phyloP scores from a whole-genome alignment of 257 asterid species.

The Solanum stenotomum region DNA sequence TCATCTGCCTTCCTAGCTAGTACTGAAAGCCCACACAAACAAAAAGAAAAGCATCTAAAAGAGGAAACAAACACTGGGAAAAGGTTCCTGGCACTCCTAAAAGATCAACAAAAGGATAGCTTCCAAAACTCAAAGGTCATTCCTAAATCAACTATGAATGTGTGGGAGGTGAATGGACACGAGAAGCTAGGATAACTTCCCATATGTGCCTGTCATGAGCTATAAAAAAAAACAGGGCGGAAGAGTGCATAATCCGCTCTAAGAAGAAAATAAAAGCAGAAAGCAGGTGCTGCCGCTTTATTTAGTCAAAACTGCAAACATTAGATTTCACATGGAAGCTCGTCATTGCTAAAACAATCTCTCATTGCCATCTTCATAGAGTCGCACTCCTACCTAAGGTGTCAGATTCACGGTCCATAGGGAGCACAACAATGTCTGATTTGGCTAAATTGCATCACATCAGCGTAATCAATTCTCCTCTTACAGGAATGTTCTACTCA shows the following conservation, averaged over 20 bases:
- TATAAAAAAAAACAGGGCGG: background rate
- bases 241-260: background rate
- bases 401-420: background rate
- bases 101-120: background rate
- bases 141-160: background rate
- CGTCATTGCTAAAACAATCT: background rate
- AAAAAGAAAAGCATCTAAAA: background rate
- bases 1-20: background rate
- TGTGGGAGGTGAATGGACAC: background rate
- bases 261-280: background rate
- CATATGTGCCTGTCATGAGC: background rate
- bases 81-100: background rate
- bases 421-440: conserved; percentile 45
- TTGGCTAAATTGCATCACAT: conserved; percentile 51
- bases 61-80: background rate
- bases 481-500: background rate
- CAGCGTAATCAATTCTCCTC: conserved; percentile 11
- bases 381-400: background rate
- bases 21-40: background rate
- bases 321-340: background rate
- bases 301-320: background rate
- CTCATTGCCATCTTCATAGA: background rate
- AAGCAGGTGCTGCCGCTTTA: background rate
- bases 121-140: background rate
- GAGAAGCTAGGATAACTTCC: background rate